phyloP scores from a whole-genome alignment of 1,284 basidiomycete genomes.

The Takashimella tepidaria region DNA sequence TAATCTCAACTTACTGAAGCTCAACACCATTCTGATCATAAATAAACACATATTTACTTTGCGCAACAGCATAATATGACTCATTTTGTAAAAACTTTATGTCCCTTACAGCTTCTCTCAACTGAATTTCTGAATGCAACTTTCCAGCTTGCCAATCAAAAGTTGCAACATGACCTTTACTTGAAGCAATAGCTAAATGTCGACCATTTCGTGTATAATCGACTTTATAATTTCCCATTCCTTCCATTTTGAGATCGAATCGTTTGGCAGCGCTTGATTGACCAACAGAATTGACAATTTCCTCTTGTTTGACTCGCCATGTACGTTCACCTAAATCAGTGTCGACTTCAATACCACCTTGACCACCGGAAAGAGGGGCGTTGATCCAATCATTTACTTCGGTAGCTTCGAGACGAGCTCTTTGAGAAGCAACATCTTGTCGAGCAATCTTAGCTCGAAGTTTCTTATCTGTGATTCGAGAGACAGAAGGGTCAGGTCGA shows the following conservation, averaged over 20 bases:
- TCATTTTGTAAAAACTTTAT: constrained; percentile 95
- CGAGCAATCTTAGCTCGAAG: constrained; percentile 63
- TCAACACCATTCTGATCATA: constrained; percentile 94
- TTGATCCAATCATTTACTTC: constrained; percentile 48
- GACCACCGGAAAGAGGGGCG: constrained; percentile 30
- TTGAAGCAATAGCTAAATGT: constrained; percentile 76
- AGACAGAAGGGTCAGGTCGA: constrained; percentile 25
- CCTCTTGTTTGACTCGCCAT: constrained; percentile 78
- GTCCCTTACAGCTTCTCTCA: constrained; percentile 79
- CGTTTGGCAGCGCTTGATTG: constrained; percentile 67
- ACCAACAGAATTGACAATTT: constrained; percentile 67
- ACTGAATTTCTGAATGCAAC: constrained; percentile 80
- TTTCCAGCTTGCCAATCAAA: constrained; percentile 92
- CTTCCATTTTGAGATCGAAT: constrained; percentile 72
- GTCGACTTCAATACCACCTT: constrained; percentile 46
- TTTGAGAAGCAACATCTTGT: constrained; percentile 51
- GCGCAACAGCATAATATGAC: constrained; percentile 88
- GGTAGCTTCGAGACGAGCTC: constrained; percentile 34
- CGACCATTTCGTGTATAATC: constrained; percentile 90
- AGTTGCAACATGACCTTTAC: constrained; percentile 82
- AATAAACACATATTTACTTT: constrained; percentile 94
- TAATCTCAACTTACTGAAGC: too few species aligned
- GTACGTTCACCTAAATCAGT: constrained; percentile 61
- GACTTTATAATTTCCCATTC: constrained; percentile 63
- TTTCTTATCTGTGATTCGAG: constrained; percentile 63